Percentiles rank a stretch among this genome's conserved stretches.
Evolutionary conservation across 2,329 filamentous ascomycete genomes (phyloP).

Genomic region (Chaetomium strumarium): DNA sequence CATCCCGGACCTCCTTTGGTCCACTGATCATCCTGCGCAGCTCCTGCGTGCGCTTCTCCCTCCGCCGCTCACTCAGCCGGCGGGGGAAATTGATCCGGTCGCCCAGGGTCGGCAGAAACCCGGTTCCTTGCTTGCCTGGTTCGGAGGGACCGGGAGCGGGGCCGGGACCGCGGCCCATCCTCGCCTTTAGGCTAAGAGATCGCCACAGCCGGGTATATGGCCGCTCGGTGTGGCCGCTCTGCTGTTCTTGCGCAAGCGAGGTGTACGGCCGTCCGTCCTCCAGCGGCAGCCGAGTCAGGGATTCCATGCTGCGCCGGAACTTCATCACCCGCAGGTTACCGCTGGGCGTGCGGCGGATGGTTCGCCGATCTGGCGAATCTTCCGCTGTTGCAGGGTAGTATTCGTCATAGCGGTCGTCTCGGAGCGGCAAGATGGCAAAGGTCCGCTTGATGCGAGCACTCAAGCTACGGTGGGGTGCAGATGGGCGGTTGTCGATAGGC

Average conservation of each 20-base stretch:
- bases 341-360: conserved; percentile 53
- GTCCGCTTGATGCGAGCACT: conserved; percentile 51
- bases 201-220: conserved; percentile 29
- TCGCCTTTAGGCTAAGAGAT: conserved; percentile 22
- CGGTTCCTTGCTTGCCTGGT: not conserved
- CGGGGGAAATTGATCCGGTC: conserved; percentile 48
- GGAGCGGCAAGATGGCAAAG: conserved; percentile 54
- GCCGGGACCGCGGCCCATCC: not conserved
- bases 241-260: conserved; percentile 24
- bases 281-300: conserved; percentile 28
- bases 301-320: conserved; percentile 44
- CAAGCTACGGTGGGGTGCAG: conserved; percentile 40
- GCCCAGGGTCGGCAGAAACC: conserved; percentile 35
- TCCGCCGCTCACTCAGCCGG: conserved; percentile 51
- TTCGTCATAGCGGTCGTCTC: conserved; percentile 34
- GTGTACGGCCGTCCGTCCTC: conserved; percentile 33
- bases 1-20: conserved; percentile 52
- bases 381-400: conserved; percentile 20
- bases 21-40: conserved; percentile 55
- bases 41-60: conserved; percentile 53
- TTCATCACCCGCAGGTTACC: conserved; percentile 56
- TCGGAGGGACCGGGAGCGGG: not conserved
- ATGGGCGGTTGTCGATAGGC: conserved; percentile 43
- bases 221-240: not conserved
- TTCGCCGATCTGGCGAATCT: conserved; percentile 43